phyloP scores from a whole-genome alignment of 2,329 filamentous ascomycete species.

The Lomentospora prolificans region DNA sequence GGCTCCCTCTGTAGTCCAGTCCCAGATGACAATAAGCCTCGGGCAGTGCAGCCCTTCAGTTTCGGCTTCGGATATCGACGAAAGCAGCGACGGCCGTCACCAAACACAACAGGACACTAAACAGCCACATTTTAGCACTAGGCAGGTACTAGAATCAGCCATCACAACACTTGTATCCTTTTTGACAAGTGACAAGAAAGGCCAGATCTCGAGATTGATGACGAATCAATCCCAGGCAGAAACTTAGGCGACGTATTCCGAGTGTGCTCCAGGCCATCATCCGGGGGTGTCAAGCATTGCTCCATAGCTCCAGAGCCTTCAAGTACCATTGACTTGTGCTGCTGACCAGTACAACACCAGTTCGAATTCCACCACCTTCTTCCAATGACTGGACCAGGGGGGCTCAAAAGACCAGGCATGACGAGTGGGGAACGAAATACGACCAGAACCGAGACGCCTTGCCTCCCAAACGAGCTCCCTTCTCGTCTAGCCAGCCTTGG shows the following conservation, averaged over 20 bases:
- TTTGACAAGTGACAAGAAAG: neutral
- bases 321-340: neutral
- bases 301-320: neutral
- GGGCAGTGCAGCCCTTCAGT: neutral
- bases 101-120: neutral
- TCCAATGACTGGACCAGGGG: neutral
- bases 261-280: neutral
- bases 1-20: neutral
- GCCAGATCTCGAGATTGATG: neutral
- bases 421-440: neutral
- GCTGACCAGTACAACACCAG: neutral
- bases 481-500: neutral
- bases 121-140: neutral
- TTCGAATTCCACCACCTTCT: constrained; percentile 1
- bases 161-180: too few relatives aligned
- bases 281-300: neutral
- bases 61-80: neutral
- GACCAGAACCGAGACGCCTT: neutral
- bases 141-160: neutral
- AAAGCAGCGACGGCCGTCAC: neutral
- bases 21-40: neutral
- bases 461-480: neutral
- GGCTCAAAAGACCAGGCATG: neutral
- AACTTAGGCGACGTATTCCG: neutral
- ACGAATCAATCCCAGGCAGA: constrained; percentile 2